phyloP scores from a whole-genome alignment of 1,284 basidiomycete genomes.

The Leucoagaricus sp. region DNA sequence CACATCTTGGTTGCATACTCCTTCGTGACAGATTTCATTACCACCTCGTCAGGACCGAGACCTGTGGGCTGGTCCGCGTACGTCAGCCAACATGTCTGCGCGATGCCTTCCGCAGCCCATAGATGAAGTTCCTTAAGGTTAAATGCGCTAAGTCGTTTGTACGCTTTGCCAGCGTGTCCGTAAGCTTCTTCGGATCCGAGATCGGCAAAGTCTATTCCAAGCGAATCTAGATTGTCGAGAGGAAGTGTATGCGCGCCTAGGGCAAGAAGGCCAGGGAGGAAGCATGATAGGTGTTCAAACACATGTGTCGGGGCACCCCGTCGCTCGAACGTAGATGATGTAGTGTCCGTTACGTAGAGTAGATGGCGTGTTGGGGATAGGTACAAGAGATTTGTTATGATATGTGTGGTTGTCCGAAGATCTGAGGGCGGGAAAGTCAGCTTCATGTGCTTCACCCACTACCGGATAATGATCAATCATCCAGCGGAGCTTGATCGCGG shows the following conservation, averaged over 20 bases:
- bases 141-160: constrained; percentile 38
- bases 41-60: constrained; percentile 58
- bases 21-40: constrained; percentile 21
- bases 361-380: constrained; percentile 64
- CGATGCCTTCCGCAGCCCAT: constrained; percentile 71
- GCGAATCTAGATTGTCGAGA: constrained; percentile 45
- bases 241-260: constrained; percentile 67
- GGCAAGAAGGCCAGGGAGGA: constrained; percentile 76
- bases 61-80: constrained; percentile 65
- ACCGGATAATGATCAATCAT: constrained; percentile 90
- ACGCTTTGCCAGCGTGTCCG: constrained; percentile 38
- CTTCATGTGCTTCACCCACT: constrained; percentile 80
- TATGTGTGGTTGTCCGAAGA: constrained; percentile 57
- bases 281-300: constrained; percentile 79
- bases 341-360: constrained; percentile 69
- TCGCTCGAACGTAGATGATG: constrained; percentile 26
- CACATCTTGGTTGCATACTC: constrained; percentile 12
- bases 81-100: constrained; percentile 62
- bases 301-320: constrained; percentile 44
- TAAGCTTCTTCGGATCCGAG: constrained; percentile 39
- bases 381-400: constrained; percentile 67
- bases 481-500: constrained; percentile 95
- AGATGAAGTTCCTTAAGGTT: constrained; percentile 55
- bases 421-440: constrained; percentile 80
- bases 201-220: constrained; percentile 41